Evolutionary conservation across 352 stramenopile genomes (phyloP).

Genomic region (Globisporangium mamillatum): DNA sequence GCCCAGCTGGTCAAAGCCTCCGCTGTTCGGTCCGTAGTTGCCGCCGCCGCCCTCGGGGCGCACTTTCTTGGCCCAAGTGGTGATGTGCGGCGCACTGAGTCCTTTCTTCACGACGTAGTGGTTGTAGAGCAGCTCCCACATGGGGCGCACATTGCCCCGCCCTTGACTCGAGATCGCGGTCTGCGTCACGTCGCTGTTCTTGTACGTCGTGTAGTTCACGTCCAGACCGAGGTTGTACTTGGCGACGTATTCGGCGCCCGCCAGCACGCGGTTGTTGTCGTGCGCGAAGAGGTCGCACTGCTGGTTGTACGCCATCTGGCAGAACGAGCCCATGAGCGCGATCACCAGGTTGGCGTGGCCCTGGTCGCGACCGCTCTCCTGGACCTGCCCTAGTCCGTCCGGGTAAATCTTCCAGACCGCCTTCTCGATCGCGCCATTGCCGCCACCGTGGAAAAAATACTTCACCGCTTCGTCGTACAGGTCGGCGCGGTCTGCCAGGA

Average conservation of each 20-base stretch:
- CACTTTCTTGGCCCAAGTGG: slow-evolving; percentile 13
- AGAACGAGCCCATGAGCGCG: slow-evolving; percentile 18
- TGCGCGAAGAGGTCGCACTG: slow-evolving; percentile 23
- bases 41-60: slow-evolving; percentile 19
- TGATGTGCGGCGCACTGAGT: slow-evolving; percentile 13
- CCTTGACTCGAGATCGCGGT: slow-evolving; percentile 8
- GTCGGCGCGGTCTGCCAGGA: slow-evolving; percentile 19
- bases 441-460: slow-evolving; percentile 20
- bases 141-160: slow-evolving; percentile 12
- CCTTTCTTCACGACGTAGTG: slow-evolving; percentile 21
- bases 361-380: slow-evolving; percentile 24
- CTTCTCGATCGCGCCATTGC: slow-evolving; percentile 21
- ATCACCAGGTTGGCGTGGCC: slow-evolving; percentile 19
- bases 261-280: slow-evolving; percentile 21
- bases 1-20: slow-evolving; percentile 21
- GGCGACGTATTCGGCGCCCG: slow-evolving; percentile 19
- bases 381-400: slow-evolving; percentile 19
- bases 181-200: slow-evolving; percentile 23
- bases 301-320: slow-evolving; percentile 22
- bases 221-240: slow-evolving; percentile 21
- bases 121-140: slow-evolving; percentile 22
- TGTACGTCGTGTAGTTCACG: slow-evolving; percentile 21
- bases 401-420: slow-evolving; percentile 17
- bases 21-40: slow-evolving; percentile 24
- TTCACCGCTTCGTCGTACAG: slow-evolving; percentile 19